phyloP scores from a whole-genome alignment of 305 asterid species.

The Solanum aculeatissimum region DNA sequence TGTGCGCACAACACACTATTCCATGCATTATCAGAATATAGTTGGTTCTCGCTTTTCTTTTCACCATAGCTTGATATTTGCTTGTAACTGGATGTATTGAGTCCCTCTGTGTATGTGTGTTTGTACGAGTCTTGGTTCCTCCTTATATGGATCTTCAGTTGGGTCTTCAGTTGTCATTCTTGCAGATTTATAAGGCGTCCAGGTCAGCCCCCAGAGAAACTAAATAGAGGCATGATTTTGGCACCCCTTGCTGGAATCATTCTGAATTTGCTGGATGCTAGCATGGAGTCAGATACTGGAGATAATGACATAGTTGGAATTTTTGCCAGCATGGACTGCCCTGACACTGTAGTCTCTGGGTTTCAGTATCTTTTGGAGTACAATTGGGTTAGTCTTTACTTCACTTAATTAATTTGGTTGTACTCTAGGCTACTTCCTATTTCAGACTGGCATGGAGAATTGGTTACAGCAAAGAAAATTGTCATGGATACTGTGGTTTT shows the following conservation, averaged over 20 bases:
- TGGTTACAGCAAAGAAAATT: background rate
- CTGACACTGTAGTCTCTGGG: slow-evolving; percentile 63
- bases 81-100: background rate
- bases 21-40: background rate
- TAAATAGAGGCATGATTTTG: slow-evolving; percentile 70
- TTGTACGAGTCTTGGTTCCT: background rate
- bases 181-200: slow-evolving; percentile 68
- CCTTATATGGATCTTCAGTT: background rate
- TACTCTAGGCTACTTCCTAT: background rate
- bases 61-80: background rate
- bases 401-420: background rate
- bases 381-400: slow-evolving; percentile 63
- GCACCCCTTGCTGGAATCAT: slow-evolving; percentile 94
- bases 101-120: background rate
- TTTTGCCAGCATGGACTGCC: slow-evolving; percentile 87
- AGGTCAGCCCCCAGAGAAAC: slow-evolving; percentile 69
- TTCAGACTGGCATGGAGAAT: background rate
- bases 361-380: slow-evolving; percentile 66
- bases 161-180: slow-evolving; percentile 2
- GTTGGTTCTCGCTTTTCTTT: background rate
- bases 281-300: slow-evolving; percentile 17
- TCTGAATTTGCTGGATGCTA: slow-evolving; percentile 64
- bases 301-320: slow-evolving; percentile 57
- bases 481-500: background rate
- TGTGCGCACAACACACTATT: background rate